These are phyloP conservation scores for Coccomyxa sp. DNA, from an alignment of 139 green algal species.

Conservation along the genomic window DNA sequence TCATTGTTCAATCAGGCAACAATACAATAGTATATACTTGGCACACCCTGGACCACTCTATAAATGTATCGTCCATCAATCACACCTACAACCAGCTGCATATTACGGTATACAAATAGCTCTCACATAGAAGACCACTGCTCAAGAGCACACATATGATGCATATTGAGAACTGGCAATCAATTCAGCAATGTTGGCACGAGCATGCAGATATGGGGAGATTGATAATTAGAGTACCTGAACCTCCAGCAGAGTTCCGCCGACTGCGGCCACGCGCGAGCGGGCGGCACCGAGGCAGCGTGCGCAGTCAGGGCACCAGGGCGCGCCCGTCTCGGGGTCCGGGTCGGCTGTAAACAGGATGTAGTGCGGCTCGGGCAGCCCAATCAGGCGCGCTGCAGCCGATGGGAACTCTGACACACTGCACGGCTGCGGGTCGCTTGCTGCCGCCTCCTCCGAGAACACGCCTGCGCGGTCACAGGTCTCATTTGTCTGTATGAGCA, in stretches of 20 bases:
- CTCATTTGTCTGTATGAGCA: not conserved
- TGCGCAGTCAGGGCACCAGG: slow-evolving; percentile 37
- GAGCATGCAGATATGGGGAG: too few species aligned
- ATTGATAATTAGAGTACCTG: not conserved
- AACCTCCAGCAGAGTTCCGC: slow-evolving; percentile 35
- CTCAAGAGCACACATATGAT: not conserved
- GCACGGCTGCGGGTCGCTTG: slow-evolving; percentile 26
- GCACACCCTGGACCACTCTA: not conserved
- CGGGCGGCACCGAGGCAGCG: slow-evolving; percentile 7
- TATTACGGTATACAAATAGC: too few species aligned
- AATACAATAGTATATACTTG: not conserved
- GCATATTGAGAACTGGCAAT: not conserved
- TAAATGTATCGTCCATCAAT: not conserved
- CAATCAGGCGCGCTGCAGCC: slow-evolving; percentile 19
- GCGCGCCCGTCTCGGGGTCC: slow-evolving; percentile 15
- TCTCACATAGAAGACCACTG: too few species aligned
- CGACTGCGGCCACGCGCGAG: slow-evolving; percentile 1
- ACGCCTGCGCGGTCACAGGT: slow-evolving; percentile 6
- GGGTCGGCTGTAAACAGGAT: slow-evolving; percentile 29
- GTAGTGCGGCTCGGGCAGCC: slow-evolving; percentile 25
- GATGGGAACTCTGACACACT: slow-evolving; percentile 23
- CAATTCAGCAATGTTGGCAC: not conserved
- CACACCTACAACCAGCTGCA: not conserved
- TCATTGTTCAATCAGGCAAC: not conserved
- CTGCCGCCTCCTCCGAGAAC: slow-evolving; percentile 20